Evolutionary conservation across 169 alveolate genomes (phyloP), one percentile per base, ranked within the genome.

Genomic region (Eimeria acervulina): DNA sequence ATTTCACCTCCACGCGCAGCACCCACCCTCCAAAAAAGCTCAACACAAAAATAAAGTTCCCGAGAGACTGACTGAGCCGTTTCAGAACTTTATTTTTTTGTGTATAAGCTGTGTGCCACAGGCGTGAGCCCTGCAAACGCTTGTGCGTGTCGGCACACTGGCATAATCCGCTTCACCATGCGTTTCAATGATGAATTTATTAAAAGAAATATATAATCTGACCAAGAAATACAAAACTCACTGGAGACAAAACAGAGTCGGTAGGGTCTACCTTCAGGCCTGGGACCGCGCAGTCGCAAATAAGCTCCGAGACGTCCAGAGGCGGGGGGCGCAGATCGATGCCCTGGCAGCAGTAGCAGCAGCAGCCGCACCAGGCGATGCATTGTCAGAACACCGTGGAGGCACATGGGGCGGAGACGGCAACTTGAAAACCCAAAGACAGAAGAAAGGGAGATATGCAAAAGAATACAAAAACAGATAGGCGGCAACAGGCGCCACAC

Each of bases 261-360:
- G 95, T 55, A 10, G 95, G 95, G 33, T 92, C 95, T n/a, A 92
- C 90, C 52, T 59, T 74, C 68, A 92, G 70, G 33, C 95, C 95
- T 1, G 61, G 80, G 31, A 28, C 76, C 5, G 83, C 51, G 91
- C 95, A 92, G 33, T 55, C 91, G 91, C 95, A 92, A 31, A 92
- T 47, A 36, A 92, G 91, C 10, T 91, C 23, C 4, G 95, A 92
- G 88, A 74, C 88, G 52, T 52, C 81, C 26, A 92, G 91, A 6
- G 95, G 85, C 19, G 85, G 52, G 31, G 95, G 95, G 8, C 78
- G 61, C 78, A 70, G 38, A 3, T 66, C 51, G 42, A 23, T 40
- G 1, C 95, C 95, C 95, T 92, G 91, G 26, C 7, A 8, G 51
- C 80, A 59, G 78, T 44, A 55, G 52, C 93, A 84, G 40, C 74